Conservation (phyloP, 805 yeast genomes). For the Pichia insulana region DNA sequence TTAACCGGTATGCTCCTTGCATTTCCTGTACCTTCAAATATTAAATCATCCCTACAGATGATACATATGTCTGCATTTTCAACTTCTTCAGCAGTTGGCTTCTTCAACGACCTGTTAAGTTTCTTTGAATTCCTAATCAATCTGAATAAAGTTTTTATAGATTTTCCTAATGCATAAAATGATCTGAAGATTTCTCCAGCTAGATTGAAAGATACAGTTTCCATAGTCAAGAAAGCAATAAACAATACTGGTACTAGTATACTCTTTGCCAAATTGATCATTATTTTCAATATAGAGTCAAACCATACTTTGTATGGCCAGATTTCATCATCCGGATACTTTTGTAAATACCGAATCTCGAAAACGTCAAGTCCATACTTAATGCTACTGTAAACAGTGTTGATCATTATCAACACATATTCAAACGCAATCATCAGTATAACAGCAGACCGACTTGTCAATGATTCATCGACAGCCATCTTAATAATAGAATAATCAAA, state of each 20-base stretch:
- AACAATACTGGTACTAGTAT: slow-evolving; percentile 27
- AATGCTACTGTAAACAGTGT: slow-evolving; percentile 36
- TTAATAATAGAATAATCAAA: slow-evolving; percentile 47
- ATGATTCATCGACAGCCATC: slow-evolving; percentile 47
- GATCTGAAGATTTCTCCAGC: slow-evolving; percentile 25
- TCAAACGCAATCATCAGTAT: slow-evolving; percentile 70
- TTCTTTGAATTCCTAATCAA: slow-evolving; percentile 42
- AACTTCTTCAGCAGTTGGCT: slow-evolving; percentile 57
- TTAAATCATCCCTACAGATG: slow-evolving; percentile 88
- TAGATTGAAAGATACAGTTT: slow-evolving; percentile 26
- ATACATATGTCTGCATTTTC: slow-evolving; percentile 65
- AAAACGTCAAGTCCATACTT: slow-evolving; percentile 43
- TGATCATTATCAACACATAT: slow-evolving; percentile 55
- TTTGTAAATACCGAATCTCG: slow-evolving; percentile 44
- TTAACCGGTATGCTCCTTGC: slow-evolving; percentile 58
- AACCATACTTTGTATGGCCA: slow-evolving; percentile 68
- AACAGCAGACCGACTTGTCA: slow-evolving; percentile 44
- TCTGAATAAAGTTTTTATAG: slow-evolving; percentile 30
- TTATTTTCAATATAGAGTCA: slow-evolving; percentile 40
- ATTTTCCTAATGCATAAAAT: slow-evolving; percentile 22
- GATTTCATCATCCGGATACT: slow-evolving; percentile 44
- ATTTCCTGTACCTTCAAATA: slow-evolving; percentile 27
- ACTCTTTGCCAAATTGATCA: slow-evolving; percentile 32
- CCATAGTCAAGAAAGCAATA: slow-evolving; percentile 38
- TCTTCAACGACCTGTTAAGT: slow-evolving; percentile 52